Conservation (phyloP, 1,284 basidiomycete species). For the Fomitopsis schrenkii region DNA sequence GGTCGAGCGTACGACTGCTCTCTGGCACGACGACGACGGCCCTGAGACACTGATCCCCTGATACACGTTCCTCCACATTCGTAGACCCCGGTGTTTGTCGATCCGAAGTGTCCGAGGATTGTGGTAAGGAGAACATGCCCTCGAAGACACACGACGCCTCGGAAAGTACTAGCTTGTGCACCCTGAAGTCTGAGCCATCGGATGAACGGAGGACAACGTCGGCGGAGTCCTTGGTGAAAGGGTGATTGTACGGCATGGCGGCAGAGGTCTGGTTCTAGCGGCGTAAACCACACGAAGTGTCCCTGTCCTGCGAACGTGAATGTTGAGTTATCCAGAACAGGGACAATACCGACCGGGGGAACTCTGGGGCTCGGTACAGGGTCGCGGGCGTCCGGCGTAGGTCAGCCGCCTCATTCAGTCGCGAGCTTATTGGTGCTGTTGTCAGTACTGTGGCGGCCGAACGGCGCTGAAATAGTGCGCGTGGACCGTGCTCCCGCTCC, state of each 20-base stretch:
- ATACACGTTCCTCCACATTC: not conserved
- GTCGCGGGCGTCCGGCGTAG: too few species aligned
- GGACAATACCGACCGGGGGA: too few species aligned
- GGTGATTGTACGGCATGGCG: not conserved
- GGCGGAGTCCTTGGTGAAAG: conserved; percentile 12
- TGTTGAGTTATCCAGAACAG: too few species aligned
- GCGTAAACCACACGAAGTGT: not conserved
- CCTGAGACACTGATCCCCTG: not conserved
- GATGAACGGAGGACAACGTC: conserved; percentile 17
- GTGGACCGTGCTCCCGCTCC: too few species aligned
- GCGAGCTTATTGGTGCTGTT: too few species aligned
- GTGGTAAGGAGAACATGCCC: conserved; percentile 3
- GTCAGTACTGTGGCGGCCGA: too few species aligned
- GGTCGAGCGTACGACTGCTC: conserved; percentile 9
- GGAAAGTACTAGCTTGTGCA: conserved; percentile 14
- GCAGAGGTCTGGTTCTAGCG: not conserved
- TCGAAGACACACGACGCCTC: conserved; percentile 15
- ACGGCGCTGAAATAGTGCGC: too few species aligned
- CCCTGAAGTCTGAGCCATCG: conserved; percentile 14
- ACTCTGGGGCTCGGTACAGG: too few species aligned
- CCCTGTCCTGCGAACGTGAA: too few species aligned
- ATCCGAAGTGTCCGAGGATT: not conserved
- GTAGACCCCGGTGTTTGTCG: not conserved
- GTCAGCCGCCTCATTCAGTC: too few species aligned
- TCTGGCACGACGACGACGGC: conserved; percentile 7